phyloP scores from a whole-genome alignment of 306 rosid genomes.

The Prinsepia uniflora region DNA sequence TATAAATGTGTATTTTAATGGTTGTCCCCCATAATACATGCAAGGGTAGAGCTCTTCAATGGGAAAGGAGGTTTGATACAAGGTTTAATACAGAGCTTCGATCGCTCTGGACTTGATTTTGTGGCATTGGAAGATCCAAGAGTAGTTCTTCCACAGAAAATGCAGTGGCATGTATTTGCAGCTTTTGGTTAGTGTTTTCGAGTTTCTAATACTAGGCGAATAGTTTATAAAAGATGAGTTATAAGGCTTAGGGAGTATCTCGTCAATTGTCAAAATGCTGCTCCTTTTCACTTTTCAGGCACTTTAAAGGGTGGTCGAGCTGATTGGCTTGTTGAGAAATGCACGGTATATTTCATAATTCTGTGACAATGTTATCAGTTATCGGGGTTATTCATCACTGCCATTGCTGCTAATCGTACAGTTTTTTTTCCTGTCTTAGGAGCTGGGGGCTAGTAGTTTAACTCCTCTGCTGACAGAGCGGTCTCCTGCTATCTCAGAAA shows the following conservation, averaged over 20 bases:
- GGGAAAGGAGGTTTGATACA: slow-evolving; percentile 83
- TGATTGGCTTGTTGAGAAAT: slow-evolving; percentile 96
- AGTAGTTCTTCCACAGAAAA: slow-evolving; percentile 49
- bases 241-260: slow-evolving; percentile 9
- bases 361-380: slow-evolving; percentile 15
- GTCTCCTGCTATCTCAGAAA: slow-evolving; percentile 70
- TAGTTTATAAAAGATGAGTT: background rate
- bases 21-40: slow-evolving; percentile 31
- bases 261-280: slow-evolving; percentile 21
- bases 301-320: slow-evolving; percentile 90
- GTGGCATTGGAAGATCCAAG: slow-evolving; percentile 63
- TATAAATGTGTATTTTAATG: slow-evolving; percentile 11
- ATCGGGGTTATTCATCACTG: background rate
- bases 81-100: slow-evolving; percentile 64
- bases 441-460: slow-evolving; percentile 84
- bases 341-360: slow-evolving; percentile 56
- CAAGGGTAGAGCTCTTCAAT: slow-evolving; percentile 87
- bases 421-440: slow-evolving; percentile 40
- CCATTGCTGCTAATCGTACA: slow-evolving; percentile 9
- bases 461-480: slow-evolving; percentile 89
- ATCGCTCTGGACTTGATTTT: slow-evolving; percentile 61
- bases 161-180: slow-evolving; percentile 72
- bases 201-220: background rate
- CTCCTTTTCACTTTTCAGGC: slow-evolving; percentile 50
- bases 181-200: slow-evolving; percentile 59